phyloP scores from a whole-genome alignment of 305 asterid species.

The Euphrasia arctica region DNA sequence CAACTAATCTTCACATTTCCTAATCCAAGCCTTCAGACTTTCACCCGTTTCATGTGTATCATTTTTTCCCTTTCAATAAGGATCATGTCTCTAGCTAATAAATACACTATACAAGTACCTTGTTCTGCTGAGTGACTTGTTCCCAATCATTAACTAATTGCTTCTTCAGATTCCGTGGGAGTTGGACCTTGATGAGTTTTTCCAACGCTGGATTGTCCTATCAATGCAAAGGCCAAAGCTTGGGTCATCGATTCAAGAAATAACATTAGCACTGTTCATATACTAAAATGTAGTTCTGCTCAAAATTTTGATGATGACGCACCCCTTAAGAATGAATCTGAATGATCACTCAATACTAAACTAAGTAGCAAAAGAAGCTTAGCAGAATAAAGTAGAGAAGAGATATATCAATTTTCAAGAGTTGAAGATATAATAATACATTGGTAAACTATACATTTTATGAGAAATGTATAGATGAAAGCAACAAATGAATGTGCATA shows the following conservation, averaged over 20 bases:
- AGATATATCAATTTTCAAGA: constrained; percentile 9
- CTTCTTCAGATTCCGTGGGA: constrained; percentile 74
- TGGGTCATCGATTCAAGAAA: constrained; percentile 24
- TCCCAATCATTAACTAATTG: constrained; percentile 86
- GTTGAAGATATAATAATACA: background rate
- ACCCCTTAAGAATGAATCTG: background rate
- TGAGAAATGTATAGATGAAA: too few relatives aligned
- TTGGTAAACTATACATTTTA: background rate
- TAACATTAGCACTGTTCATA: constrained; percentile 10
- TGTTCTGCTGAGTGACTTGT: constrained; percentile 70
- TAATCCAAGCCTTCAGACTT: background rate
- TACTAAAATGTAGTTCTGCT: background rate
- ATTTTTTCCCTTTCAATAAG: background rate
- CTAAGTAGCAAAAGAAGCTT: constrained; percentile 17
- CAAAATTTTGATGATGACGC: background rate
- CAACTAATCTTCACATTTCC: background rate
- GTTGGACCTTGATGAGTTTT: constrained; percentile 65
- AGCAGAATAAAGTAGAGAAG: constrained; percentile 11
- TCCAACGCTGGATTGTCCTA: constrained; percentile 60
- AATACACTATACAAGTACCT: constrained; percentile 42
- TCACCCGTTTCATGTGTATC: background rate
- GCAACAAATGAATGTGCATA: background rate
- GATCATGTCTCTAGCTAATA: constrained; percentile 5
- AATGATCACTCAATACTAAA: background rate
- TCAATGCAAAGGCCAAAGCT: constrained; percentile 27